Evolutionary conservation across 2,329 filamentous ascomycete genomes (phyloP).

Genomic region (Eutypella sp.): DNA sequence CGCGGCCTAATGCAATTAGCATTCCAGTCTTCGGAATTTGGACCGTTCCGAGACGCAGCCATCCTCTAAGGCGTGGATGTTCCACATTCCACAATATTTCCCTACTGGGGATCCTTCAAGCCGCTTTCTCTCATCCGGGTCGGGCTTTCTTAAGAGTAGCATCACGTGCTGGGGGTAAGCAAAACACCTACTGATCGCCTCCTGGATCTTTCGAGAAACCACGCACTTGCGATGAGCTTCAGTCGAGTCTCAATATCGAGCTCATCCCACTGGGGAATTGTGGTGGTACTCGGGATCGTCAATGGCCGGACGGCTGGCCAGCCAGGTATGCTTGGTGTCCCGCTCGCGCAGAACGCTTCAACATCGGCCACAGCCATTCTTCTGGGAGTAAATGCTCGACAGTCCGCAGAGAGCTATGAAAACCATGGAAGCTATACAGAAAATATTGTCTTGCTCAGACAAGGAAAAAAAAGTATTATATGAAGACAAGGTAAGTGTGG

Average conservation of each 20-base stretch:
- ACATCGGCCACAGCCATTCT: constrained; percentile 50
- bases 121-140: background rate
- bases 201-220: constrained; percentile 28
- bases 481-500: background rate
- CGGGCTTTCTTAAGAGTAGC: background rate
- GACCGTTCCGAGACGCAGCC: too few relatives aligned
- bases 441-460: constrained; percentile 17
- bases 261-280: constrained; percentile 30
- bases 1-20: constrained; percentile 13
- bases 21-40: constrained; percentile 11
- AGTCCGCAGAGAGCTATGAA: constrained; percentile 35
- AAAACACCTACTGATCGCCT: constrained; percentile 24
- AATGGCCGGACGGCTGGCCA: constrained; percentile 29
- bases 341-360: constrained; percentile 37
- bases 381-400: constrained; percentile 42
- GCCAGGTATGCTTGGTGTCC: constrained; percentile 36
- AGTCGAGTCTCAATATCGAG: constrained; percentile 30
- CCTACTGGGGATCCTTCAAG: background rate
- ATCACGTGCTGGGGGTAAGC: background rate
- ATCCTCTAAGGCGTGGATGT: too few relatives aligned
- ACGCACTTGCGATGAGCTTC: constrained; percentile 35
- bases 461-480: constrained; percentile 9
- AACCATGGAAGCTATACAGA: constrained; percentile 54
- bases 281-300: constrained; percentile 21
- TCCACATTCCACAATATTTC: background rate